Conservation (phyloP, 371 early-diverging fungal genomes). For the Capillidium heterosporum region DNA sequence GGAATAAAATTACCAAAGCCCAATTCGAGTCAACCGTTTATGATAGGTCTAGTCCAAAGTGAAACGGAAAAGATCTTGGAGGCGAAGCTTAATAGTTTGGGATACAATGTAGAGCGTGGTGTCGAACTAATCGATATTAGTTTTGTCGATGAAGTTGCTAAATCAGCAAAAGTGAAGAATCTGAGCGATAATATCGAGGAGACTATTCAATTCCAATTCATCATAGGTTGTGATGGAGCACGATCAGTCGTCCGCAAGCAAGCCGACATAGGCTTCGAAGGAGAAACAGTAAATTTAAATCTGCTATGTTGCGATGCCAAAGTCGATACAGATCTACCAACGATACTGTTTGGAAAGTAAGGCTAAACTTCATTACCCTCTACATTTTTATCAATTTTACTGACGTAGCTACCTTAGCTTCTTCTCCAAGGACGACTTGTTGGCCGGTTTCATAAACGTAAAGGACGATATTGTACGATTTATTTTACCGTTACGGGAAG, state of each 20-base stretch:
- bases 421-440: neutral
- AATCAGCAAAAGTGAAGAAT: neutral
- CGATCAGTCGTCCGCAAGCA: constrained; percentile 13
- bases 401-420: constrained; percentile 2
- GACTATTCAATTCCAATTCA: constrained; percentile 10
- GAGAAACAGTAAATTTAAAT: constrained; percentile 7
- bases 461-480: constrained; percentile 5
- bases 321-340: neutral
- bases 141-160: neutral
- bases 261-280: constrained; percentile 12
- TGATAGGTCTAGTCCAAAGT: neutral
- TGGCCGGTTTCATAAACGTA: neutral
- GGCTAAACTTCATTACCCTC: too few species aligned
- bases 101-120: neutral
- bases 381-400: neutral
- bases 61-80: neutral
- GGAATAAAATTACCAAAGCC: neutral
- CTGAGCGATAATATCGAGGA: constrained; percentile 7
- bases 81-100: constrained; percentile 6
- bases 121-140: neutral
- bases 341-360: neutral
- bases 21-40: constrained; percentile 5
- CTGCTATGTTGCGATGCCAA: neutral
- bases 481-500: constrained; percentile 8
- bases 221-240: constrained; percentile 18